A percentile compares a stretch with the other conserved stretches of the same genome.
These are phyloP conservation scores for Rhizopogon sp. DNA, from an alignment of 768 basidiomycete species.

Conservation along the genomic window DNA sequence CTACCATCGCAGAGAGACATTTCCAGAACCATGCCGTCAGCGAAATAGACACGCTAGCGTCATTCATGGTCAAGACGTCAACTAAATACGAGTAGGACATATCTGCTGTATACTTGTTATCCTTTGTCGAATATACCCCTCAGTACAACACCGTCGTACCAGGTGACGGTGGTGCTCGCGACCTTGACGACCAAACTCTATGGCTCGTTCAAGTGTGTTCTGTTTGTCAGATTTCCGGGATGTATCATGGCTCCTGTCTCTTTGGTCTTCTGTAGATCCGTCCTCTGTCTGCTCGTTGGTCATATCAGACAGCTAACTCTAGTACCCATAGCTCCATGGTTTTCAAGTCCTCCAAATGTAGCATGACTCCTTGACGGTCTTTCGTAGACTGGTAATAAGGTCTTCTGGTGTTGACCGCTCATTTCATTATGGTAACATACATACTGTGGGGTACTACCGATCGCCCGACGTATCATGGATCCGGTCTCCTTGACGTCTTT, in stretches of 20 bases:
- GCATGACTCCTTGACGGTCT: not conserved
- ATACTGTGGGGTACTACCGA: too few relatives aligned
- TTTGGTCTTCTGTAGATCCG: not conserved
- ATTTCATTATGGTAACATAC: too few relatives aligned
- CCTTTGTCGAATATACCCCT: not conserved
- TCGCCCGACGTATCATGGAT: too few relatives aligned
- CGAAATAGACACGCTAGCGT: slow-evolving; percentile 78
- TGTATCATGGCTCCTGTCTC: not conserved
- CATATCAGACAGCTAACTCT: not conserved
- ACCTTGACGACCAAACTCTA: not conserved
- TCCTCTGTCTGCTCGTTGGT: not conserved
- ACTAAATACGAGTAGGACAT: slow-evolving; percentile 40
- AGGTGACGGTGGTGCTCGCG: too few relatives aligned
- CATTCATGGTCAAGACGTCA: slow-evolving; percentile 68
- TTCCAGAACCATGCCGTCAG: slow-evolving; percentile 58
- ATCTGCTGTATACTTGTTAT: slow-evolving; percentile 9
- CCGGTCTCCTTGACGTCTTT: not conserved
- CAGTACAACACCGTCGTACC: not conserved
- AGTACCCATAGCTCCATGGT: too few relatives aligned
- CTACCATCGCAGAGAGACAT: slow-evolving; percentile 67
- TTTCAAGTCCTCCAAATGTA: not conserved
- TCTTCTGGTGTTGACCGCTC: too few relatives aligned
- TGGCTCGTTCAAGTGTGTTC: not conserved
- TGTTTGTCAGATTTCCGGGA: too few relatives aligned
- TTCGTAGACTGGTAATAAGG: too few relatives aligned